Percentiles rank a stretch among this genome's conserved stretches.
Evolutionary conservation across 2,329 filamentous ascomycete species (phyloP).

Genomic region (Sporothrix humicola): DNA sequence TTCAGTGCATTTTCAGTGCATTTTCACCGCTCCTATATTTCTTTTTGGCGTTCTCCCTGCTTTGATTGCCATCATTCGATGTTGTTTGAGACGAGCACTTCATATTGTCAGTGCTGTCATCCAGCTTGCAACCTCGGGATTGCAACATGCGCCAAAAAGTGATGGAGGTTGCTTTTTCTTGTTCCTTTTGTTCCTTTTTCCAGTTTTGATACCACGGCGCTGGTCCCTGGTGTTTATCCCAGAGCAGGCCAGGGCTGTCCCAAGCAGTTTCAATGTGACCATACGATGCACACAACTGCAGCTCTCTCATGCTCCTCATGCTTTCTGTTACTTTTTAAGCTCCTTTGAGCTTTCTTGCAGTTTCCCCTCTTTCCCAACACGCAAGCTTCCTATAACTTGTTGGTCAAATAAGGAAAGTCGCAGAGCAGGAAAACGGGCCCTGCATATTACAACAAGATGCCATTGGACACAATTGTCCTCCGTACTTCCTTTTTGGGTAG

Average conservation of each 20-base stretch:
- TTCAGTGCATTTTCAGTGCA: background rate
- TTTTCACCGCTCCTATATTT: constrained; percentile 18
- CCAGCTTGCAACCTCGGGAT: background rate
- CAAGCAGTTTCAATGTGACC: constrained; percentile 8
- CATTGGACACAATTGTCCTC: background rate
- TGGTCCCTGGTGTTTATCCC: constrained; percentile 1
- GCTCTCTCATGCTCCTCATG: background rate
- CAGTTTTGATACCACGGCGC: constrained; percentile 8
- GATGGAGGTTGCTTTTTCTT: background rate
- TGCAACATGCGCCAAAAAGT: background rate
- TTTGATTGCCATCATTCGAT: background rate
- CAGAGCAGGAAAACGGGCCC: background rate
- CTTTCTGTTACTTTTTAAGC: background rate
- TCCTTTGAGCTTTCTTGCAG: background rate
- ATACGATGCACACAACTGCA: background rate
- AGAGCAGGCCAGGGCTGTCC: too few relatives aligned
- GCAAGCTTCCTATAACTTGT: background rate
- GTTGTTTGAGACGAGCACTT: background rate
- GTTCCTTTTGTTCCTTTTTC: background rate
- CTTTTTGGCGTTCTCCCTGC: background rate
- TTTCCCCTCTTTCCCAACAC: background rate
- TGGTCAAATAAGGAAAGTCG: constrained; percentile 8
- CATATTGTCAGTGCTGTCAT: background rate
- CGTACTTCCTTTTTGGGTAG: background rate
- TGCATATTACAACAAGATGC: background rate